phyloP scores from a whole-genome alignment of 768 basidiomycete genomes.

The Auricularia heimuer region DNA sequence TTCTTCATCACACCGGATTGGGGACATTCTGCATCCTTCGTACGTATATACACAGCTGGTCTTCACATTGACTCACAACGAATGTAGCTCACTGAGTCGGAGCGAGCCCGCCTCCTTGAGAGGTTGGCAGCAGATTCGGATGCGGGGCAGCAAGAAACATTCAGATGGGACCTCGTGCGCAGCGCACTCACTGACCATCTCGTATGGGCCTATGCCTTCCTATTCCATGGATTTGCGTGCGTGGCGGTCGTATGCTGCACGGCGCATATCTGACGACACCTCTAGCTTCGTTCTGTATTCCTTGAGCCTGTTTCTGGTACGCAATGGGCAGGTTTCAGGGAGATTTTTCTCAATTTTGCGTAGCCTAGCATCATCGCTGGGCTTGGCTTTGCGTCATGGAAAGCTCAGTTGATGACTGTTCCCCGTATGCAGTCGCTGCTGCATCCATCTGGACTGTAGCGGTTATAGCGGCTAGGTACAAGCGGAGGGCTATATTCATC shows the following conservation, averaged over 20 bases:
- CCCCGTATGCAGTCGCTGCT: constrained; percentile 44
- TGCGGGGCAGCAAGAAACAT: constrained; percentile 40
- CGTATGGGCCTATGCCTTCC: constrained; percentile 48
- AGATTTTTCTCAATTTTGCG: not conserved
- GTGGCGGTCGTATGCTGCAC: not conserved
- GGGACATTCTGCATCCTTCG: constrained; percentile 48
- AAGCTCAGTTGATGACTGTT: constrained; percentile 50
- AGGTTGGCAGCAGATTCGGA: constrained; percentile 46
- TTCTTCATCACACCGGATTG: constrained; percentile 51
- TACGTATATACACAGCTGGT: constrained; percentile 19
- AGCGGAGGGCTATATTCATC: constrained; percentile 43
- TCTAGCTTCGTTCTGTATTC: constrained; percentile 43
- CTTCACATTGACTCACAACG: not conserved
- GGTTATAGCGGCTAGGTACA: constrained; percentile 30
- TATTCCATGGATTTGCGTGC: constrained; percentile 49
- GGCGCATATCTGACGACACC: not conserved
- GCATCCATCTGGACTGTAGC: constrained; percentile 31
- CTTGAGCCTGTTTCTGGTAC: constrained; percentile 46
- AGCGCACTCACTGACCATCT: constrained; percentile 50
- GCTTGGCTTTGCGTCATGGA: constrained; percentile 49
- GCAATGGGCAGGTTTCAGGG: constrained; percentile 6
- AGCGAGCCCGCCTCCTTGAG: constrained; percentile 39
- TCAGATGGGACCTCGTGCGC: constrained; percentile 46
- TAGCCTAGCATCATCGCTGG: constrained; percentile 51
- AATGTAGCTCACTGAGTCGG: constrained; percentile 40